These are phyloP conservation scores for Eucalyptus erythrocorys DNA, from an alignment of 345 rosid genomes.

Conservation along the genomic window DNA sequence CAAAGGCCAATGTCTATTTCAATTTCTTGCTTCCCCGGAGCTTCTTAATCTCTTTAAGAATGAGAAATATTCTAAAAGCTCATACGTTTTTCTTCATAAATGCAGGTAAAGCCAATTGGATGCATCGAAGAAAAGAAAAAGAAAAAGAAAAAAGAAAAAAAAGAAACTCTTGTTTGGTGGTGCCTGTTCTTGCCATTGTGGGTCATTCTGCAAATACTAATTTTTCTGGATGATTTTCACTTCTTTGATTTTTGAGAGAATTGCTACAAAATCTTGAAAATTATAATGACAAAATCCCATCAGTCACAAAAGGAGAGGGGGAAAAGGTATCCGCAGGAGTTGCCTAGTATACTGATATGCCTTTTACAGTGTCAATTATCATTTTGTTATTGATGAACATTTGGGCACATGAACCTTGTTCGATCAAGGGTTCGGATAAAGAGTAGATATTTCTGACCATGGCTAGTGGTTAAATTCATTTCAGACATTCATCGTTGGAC, in stretches of 20 bases:
- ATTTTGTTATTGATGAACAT: background rate
- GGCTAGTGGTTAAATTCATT: background rate
- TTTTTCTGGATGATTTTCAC: background rate
- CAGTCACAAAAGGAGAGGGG: background rate
- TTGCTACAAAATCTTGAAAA: background rate
- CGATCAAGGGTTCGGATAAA: background rate
- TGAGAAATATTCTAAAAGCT: background rate
- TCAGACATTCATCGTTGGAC: background rate
- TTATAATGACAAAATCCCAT: background rate
- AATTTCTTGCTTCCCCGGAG: background rate
- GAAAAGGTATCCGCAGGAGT: background rate
- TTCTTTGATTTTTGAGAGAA: background rate
- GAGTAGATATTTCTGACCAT: background rate
- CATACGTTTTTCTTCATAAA: background rate
- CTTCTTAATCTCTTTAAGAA: background rate
- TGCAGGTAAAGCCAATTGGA: background rate
- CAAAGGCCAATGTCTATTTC: background rate
- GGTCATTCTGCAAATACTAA: background rate
- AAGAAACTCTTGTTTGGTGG: background rate
- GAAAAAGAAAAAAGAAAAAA: background rate
- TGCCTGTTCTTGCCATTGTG: background rate
- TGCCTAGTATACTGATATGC: background rate
- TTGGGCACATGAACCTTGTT: background rate
- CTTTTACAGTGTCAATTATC: background rate
- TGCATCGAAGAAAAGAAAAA: background rate